Evolutionary conservation across 805 yeast species (phyloP).

Genomic region (Pichia insulana): DNA sequence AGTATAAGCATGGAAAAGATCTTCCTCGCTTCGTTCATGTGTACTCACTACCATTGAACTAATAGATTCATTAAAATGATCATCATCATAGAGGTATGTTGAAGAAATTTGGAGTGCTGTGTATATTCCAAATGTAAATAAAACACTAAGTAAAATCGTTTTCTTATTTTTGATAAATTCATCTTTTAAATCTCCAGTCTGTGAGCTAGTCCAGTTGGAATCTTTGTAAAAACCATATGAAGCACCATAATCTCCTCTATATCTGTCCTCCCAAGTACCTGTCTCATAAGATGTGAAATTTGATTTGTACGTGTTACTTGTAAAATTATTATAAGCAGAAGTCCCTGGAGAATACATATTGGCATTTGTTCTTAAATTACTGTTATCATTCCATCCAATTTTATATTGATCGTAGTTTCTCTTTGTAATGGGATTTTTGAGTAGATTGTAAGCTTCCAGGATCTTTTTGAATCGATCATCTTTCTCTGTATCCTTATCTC

Average conservation of each 20-base stretch:
- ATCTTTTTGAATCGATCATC: constrained; percentile 46
- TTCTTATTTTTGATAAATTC: constrained; percentile 22
- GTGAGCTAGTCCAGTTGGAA: constrained; percentile 20
- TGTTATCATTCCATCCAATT: constrained; percentile 36
- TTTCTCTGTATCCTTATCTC: constrained; percentile 16
- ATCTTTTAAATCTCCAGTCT: constrained; percentile 21
- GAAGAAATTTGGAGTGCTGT: constrained; percentile 25
- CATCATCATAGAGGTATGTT: constrained; percentile 25
- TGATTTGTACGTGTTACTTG: neutral
- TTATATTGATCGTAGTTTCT: constrained; percentile 38
- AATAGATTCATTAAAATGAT: constrained; percentile 17
- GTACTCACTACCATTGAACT: constrained; percentile 17
- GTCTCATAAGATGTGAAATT: constrained; percentile 13
- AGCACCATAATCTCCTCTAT: constrained; percentile 13
- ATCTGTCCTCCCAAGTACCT: constrained; percentile 27
- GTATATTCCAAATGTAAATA: constrained; percentile 22
- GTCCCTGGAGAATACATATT: constrained; percentile 16
- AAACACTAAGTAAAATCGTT: constrained; percentile 20
- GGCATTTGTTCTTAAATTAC: constrained; percentile 15
- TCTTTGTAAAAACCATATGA: constrained; percentile 24
- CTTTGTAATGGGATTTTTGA: constrained; percentile 37
- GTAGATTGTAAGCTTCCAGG: constrained; percentile 50
- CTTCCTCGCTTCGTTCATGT: constrained; percentile 34
- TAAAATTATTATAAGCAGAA: constrained; percentile 9
- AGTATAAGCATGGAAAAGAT: constrained; percentile 33